Evolutionary conservation across 225 moss, liverwort and hornwort species (phyloP).

Genomic region (Takakia lepidozioides): DNA sequence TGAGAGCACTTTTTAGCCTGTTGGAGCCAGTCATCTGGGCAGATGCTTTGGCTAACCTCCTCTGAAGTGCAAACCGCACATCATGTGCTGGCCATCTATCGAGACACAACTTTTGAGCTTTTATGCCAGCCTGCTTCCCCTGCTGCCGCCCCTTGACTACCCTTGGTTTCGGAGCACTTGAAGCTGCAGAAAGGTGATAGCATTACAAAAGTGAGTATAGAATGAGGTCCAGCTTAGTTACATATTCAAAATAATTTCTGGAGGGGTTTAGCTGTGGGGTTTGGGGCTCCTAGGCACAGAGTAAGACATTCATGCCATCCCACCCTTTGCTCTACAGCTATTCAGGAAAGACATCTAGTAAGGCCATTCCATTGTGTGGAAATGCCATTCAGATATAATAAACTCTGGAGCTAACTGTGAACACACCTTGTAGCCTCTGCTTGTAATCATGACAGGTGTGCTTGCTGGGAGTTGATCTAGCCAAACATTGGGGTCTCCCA

Average conservation of each 20-base stretch:
- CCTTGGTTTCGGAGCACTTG: constrained; percentile 2
- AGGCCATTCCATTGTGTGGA: no score
- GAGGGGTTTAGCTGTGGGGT: no score
- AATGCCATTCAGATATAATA: not conserved
- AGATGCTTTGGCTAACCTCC: not conserved
- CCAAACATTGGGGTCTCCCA: not conserved
- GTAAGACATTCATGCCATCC: not conserved
- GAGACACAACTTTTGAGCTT: not conserved
- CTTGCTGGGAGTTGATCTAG: not conserved
- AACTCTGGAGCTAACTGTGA: not conserved
- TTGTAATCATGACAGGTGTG: not conserved
- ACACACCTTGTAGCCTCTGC: not conserved
- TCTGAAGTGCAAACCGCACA: constrained; percentile 6
- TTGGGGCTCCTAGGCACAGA: no score
- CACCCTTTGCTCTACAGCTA: no score
- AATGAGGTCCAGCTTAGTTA: not conserved
- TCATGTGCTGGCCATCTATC: not conserved
- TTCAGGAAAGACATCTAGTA: no score
- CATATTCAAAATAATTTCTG: not conserved
- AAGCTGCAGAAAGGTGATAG: constrained; percentile 1
- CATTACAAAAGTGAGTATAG: not conserved
- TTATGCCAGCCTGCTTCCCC: not conserved
- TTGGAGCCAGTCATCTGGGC: not conserved
- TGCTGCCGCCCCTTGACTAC: constrained; percentile 1
- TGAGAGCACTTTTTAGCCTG: not conserved